Evolutionary conservation across 371 early-diverging fungal genomes (phyloP), one percentile per base, ranked within the genome.

Genomic region (Rhizomucor pusillus): DNA sequence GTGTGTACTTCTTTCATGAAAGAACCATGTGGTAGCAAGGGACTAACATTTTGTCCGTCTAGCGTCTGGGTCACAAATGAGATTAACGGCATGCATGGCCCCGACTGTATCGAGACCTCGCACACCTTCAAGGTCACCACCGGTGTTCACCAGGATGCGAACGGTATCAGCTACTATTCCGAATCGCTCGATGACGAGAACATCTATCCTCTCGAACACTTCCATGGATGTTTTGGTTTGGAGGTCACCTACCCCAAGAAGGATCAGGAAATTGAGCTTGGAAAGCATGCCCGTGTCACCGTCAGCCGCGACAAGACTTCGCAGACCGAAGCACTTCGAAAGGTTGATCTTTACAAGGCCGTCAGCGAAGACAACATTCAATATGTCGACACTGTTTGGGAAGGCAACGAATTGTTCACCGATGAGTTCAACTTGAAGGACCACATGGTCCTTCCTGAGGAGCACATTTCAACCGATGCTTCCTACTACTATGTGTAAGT

Each of bases 101-200:
- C 73, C 43, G 73, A 71, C 43, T 77, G 73, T 59, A 50, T 70
- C 22, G 71, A 86, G 61, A 69, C 71, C 54, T 82, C 84, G 55
- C 69, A 73, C 39, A 73, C 72, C 46, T 82, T 86, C 69, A 85
- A 84, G 74, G 83, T 81, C 6, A 72, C 79, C 19, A 54, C 73
- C n/a, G 80, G 78, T 43, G 75, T 77, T 34, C 82, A 84, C 60
- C 57, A 62, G 43, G 81, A 85, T 60, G 73, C 79, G 35, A 71
- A 71, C 51, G 80, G 84, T 50, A 57, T 73, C 33, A 69, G 68
- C 59, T 76, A 77, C 43, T 80, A 69, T 34, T 52, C 65, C 36
- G 73, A 77, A 52, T 56, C 55, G 11, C 57, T 69, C 19, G 59
- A 66, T 51, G 77, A 77, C 50, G 44, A 52, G 22, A 53, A 48